phyloP scores from a whole-genome alignment of 257 asterid species.

The Nemophila menziesii region DNA sequence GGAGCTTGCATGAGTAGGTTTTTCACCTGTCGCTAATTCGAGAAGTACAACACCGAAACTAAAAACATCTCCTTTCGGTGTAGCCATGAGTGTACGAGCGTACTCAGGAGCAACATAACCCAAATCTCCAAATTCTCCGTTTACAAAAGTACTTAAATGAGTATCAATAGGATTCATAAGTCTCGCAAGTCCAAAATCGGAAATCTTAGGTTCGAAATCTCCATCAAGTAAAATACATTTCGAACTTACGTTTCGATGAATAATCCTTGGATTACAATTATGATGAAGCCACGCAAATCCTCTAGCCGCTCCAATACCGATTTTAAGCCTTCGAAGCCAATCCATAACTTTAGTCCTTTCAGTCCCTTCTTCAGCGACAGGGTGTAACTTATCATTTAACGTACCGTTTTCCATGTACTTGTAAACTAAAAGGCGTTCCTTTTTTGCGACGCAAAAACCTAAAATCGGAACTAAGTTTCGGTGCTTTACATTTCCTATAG shows the following conservation, averaged over 20 bases:
- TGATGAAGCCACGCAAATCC: constrained; percentile 45
- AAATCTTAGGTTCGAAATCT: constrained; percentile 35
- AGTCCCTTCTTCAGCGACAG: constrained; percentile 11
- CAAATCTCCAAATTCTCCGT: constrained; percentile 80
- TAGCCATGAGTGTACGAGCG: constrained; percentile 59
- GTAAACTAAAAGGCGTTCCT: constrained; percentile 31
- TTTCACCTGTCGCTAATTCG: constrained; percentile 68
- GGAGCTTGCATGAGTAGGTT: constrained; percentile 51
- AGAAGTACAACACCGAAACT: constrained; percentile 87
- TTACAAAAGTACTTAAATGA: constrained; percentile 81
- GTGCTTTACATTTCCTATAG: constrained; percentile 28
- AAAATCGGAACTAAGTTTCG: constrained; percentile 31
- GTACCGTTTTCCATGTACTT: constrained; percentile 32
- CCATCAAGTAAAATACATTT: constrained; percentile 30
- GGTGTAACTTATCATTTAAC: constrained; percentile 25
- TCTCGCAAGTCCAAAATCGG: constrained; percentile 84
- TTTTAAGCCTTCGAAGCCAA: constrained; percentile 30
- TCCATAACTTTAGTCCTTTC: constrained; percentile 16
- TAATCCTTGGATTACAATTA: constrained; percentile 29
- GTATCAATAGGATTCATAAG: constrained; percentile 88
- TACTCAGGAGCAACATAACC: constrained; percentile 93
- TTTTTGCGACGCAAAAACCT: constrained; percentile 33
- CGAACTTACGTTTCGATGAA: constrained; percentile 36
- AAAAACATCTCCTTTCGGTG: constrained; percentile 86
- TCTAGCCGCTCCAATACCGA: constrained; percentile 28